Evolutionary conservation across 2,329 filamentous ascomycete species (phyloP).

Genomic region (Nothophaeocryptopus gaeumannii): DNA sequence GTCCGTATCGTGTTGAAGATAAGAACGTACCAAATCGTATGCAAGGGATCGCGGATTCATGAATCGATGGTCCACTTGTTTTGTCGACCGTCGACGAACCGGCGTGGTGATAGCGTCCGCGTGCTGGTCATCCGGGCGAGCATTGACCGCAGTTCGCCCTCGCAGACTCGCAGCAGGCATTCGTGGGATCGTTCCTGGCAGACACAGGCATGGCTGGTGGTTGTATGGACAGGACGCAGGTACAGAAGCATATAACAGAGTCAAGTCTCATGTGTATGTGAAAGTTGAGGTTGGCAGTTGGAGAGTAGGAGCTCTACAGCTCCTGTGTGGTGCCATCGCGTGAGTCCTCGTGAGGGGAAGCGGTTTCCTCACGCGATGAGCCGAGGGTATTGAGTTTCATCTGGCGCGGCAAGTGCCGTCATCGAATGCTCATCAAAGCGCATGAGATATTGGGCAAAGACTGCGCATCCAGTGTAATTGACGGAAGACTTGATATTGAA

Average conservation of each 20-base stretch:
- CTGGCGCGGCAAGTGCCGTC: too few species aligned
- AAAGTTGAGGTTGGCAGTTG: neutral
- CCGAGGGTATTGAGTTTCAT: constrained; percentile 10
- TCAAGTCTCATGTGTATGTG: neutral
- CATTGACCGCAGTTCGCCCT: constrained; percentile 4
- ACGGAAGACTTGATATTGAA: too few species aligned
- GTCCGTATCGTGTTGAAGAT: neutral
- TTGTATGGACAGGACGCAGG: too few species aligned
- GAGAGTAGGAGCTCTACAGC: neutral
- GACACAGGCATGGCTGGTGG: too few species aligned
- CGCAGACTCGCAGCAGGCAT: too few species aligned
- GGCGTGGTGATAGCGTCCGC: constrained; percentile 2
- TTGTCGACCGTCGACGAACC: neutral
- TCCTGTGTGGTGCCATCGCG: neutral
- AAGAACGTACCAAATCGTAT: too few species aligned
- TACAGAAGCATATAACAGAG: too few species aligned
- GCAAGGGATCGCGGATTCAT: neutral
- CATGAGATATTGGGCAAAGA: too few species aligned
- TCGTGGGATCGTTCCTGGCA: too few species aligned
- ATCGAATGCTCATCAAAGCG: too few species aligned
- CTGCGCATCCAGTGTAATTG: too few species aligned
- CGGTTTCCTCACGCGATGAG: neutral
- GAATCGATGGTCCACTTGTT: neutral
- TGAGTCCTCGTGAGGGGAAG: constrained; percentile 5
- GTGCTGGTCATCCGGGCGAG: neutral